A percentile compares a stretch with the other conserved stretches of the same genome.
These are phyloP conservation scores for Diplodia mutila DNA, from an alignment of 2,329 filamentous ascomycete species.

Conservation along the genomic window DNA sequence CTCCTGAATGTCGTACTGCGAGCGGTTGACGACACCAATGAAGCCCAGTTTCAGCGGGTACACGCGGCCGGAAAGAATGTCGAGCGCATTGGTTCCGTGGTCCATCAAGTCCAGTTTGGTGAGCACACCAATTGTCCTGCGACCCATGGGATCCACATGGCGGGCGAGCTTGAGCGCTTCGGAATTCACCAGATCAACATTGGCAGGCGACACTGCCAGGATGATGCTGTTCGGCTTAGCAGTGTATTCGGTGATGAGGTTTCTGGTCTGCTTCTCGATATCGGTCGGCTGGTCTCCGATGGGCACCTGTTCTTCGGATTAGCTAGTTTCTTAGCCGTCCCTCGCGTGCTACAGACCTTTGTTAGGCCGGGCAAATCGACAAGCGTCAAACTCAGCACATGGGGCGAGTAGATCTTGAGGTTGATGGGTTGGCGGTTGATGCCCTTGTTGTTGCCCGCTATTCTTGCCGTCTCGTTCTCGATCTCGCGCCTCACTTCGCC, in stretches of 20 bases:
- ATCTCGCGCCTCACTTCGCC: conserved; percentile 93
- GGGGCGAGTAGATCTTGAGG: conserved; percentile 95
- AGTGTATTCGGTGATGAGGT: conserved; percentile 96
- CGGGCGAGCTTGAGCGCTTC: conserved; percentile 95
- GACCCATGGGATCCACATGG: conserved; percentile 92
- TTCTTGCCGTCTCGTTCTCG: conserved; percentile 92
- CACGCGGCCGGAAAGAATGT: conserved; percentile 95
- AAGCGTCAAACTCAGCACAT: conserved; percentile 93
- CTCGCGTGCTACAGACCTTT: conserved; percentile 63
- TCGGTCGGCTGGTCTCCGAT: conserved; percentile 97
- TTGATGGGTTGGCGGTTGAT: conserved; percentile 98
- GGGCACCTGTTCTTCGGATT: conserved; percentile 66
- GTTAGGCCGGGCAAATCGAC: conserved; percentile 95
- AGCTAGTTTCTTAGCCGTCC: conserved; percentile 31
- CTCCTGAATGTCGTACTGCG: conserved; percentile 95
- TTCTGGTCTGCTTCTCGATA: conserved; percentile 98
- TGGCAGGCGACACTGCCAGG: conserved; percentile 93
- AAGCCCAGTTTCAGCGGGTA: conserved; percentile 97
- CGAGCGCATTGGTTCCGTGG: conserved; percentile 94
- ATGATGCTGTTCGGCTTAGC: conserved; percentile 99
- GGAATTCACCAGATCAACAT: conserved; percentile 97
- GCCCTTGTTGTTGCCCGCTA: conserved; percentile 95
- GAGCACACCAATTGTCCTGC: conserved; percentile 92
- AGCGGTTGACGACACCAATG: conserved; percentile 96
- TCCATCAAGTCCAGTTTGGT: conserved; percentile 99